phyloP scores from a whole-genome alignment of 805 yeast genomes.

The Hanseniaspora pseudoguilliermondii region DNA sequence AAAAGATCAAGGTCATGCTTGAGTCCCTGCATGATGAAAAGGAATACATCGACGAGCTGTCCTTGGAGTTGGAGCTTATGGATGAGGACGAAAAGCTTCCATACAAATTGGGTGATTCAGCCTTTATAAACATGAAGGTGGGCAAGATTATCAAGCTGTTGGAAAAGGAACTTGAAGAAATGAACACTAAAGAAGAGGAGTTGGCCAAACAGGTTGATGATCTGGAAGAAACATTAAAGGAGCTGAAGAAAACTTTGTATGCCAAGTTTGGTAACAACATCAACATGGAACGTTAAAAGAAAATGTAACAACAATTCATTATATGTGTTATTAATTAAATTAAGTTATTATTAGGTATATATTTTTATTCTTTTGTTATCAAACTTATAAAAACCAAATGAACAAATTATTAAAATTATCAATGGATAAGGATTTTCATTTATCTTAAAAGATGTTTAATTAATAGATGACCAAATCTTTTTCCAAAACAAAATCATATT shows the following conservation, averaged over 20 bases:
- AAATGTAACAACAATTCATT: no score
- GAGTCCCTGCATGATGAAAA: slow-evolving; percentile 49
- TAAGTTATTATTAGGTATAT: neutral
- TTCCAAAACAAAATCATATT: neutral
- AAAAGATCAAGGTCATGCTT: slow-evolving; percentile 40
- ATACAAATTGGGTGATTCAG: slow-evolving; percentile 58
- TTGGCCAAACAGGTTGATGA: slow-evolving; percentile 37
- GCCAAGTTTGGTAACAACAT: slow-evolving; percentile 83
- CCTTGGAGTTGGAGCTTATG: slow-evolving; percentile 71
- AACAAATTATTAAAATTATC: no score
- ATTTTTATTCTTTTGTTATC: no score
- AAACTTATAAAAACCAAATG: no score
- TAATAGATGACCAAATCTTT: neutral
- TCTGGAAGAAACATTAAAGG: slow-evolving; percentile 42
- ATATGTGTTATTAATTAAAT: neutral
- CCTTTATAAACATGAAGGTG: slow-evolving; percentile 57
- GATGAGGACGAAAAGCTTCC: slow-evolving; percentile 63
- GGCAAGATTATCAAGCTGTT: slow-evolving; percentile 53
- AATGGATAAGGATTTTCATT: no score
- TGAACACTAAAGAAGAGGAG: slow-evolving; percentile 38
- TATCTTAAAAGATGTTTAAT: no score
- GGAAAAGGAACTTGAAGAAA: slow-evolving; percentile 44
- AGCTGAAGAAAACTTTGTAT: slow-evolving; percentile 61
- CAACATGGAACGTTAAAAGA: slow-evolving; percentile 52
- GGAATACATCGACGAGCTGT: slow-evolving; percentile 77